Base-by-base conservation (phyloP, 495 filamentous ascomycete genomes). In the Lophiostoma macrostomum region DNA sequence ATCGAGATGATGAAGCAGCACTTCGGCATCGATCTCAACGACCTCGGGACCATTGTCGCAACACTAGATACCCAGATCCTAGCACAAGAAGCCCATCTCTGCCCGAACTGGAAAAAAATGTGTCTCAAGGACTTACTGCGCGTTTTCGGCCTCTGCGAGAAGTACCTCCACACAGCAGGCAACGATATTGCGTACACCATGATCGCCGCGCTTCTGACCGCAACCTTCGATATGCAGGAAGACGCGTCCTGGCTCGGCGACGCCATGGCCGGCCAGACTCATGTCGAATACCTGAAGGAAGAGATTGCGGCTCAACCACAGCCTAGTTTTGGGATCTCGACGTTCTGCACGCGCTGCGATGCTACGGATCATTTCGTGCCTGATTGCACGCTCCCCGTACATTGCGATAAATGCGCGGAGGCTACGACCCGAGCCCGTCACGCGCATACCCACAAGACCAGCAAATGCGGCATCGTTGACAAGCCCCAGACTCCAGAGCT, bases 161-260 rank as follows among this genome's bases (percentile, higher is more conserved):
- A 39, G 18, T 38, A 39, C 14, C 34, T 50, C 32, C 47, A 50
- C 23, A 50, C 47, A 6, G 47, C 32, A 3, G 35, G 47, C n/a
- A 49, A 40, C 24, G 47, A 50, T 27, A 36, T 36, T 1, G 35
- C 14, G 22, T 39, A 40, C 24, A 50, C 47, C 1, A 50, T 50
- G 47, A 38, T 50, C 24, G 34, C 35, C 8, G 34, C 14, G 8
- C 18, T 50, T 22, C 11, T 40, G 14, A 34, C 43, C 4, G 25
- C 43, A 13, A 32, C n/a, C 20, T 19, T 35, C 28, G 32, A 24
- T 6, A 10, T 34, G 20, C 18, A 38, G 8, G 19, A n/a, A n/a
- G n/a, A n/a, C n/a, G n/a, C n/a, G n/a, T n/a, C n/a, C n/a, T n/a
- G n/a, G n/a, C n/a, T n/a, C n/a, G n/a, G n/a, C n/a, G n/a, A n/a